These are phyloP conservation scores for Neurospora africana DNA, from an alignment of 495 filamentous ascomycete species.

Conservation along the genomic window DNA sequence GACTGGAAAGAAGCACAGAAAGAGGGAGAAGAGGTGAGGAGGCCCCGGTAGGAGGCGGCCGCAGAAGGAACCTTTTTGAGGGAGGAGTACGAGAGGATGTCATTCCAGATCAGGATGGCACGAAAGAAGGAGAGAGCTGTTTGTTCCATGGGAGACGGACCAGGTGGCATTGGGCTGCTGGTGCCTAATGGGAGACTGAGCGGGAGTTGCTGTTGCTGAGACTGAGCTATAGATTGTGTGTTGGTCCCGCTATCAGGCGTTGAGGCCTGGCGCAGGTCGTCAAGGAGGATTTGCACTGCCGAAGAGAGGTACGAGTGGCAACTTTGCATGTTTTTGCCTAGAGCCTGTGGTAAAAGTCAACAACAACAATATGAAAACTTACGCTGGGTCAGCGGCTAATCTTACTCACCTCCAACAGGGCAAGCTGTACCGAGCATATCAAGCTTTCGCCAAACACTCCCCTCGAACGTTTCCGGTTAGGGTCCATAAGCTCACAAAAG, in stretches of 20 bases:
- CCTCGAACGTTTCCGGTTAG: background rate
- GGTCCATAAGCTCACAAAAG: background rate
- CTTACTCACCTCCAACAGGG: slow-evolving; percentile 2
- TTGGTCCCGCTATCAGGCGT: background rate
- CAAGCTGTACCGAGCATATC: slow-evolving; percentile 3
- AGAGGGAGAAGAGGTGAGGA: background rate
- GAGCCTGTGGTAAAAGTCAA: background rate
- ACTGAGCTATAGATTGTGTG: background rate
- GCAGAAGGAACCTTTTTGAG: background rate
- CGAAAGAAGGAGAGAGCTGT: background rate
- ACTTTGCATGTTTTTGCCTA: slow-evolving; percentile 5
- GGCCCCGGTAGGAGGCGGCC: background rate
- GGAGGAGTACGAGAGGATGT: background rate
- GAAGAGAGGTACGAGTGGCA: slow-evolving; percentile 3
- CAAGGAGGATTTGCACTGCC: background rate
- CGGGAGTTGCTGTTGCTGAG: background rate
- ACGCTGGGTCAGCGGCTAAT: too few species aligned
- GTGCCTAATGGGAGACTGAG: background rate
- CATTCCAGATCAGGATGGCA: slow-evolving; percentile 2
- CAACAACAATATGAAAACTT: background rate
- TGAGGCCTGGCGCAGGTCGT: background rate
- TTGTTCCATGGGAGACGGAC: background rate
- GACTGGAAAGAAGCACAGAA: background rate
- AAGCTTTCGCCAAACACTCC: background rate
- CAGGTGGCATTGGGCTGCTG: background rate